These are phyloP conservation scores for Mycena venus DNA, from an alignment of 768 basidiomycete species.

Conservation along the genomic window DNA sequence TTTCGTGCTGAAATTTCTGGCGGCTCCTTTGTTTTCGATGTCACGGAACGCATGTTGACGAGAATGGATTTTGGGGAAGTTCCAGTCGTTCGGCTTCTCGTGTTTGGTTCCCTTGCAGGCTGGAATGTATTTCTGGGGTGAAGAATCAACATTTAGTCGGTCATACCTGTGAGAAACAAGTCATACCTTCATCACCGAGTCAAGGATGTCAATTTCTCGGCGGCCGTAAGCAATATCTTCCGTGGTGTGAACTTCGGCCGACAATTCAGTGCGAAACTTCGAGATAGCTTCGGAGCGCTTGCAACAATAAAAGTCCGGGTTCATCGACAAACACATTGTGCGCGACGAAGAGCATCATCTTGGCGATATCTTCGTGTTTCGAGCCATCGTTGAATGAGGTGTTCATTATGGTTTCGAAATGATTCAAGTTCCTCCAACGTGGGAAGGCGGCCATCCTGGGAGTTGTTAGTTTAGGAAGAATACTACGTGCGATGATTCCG, in stretches of 20 bases:
- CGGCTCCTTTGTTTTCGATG: too few relatives aligned
- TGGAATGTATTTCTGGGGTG: too few relatives aligned
- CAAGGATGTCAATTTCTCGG: too few relatives aligned
- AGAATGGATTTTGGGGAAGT: too few relatives aligned
- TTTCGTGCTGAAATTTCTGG: too few relatives aligned
- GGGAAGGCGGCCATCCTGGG: constrained; percentile 45
- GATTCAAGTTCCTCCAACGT: constrained; percentile 49
- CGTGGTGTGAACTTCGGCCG: background rate
- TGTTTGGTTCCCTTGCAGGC: too few relatives aligned
- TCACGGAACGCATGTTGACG: too few relatives aligned
- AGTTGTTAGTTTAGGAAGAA: background rate
- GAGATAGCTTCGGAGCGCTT: constrained; percentile 45
- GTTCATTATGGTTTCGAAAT: constrained; percentile 39
- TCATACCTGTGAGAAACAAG: too few relatives aligned
- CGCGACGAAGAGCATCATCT: constrained; percentile 44
- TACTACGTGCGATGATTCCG: constrained; percentile 10
- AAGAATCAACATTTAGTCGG: too few relatives aligned
- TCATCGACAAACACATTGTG: constrained; percentile 38
- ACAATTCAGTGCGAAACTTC: constrained; percentile 44
- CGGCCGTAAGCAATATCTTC: background rate
- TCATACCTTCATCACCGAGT: too few relatives aligned
- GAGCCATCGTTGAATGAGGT: constrained; percentile 49
- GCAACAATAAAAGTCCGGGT: constrained; percentile 42
- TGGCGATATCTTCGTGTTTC: constrained; percentile 49
- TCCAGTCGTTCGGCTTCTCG: too few relatives aligned